Evolutionary conservation across 2,329 filamentous ascomycete genomes (phyloP), one percentile per base, ranked within the genome.

Genomic region (Zymoseptoria tritici): DNA sequence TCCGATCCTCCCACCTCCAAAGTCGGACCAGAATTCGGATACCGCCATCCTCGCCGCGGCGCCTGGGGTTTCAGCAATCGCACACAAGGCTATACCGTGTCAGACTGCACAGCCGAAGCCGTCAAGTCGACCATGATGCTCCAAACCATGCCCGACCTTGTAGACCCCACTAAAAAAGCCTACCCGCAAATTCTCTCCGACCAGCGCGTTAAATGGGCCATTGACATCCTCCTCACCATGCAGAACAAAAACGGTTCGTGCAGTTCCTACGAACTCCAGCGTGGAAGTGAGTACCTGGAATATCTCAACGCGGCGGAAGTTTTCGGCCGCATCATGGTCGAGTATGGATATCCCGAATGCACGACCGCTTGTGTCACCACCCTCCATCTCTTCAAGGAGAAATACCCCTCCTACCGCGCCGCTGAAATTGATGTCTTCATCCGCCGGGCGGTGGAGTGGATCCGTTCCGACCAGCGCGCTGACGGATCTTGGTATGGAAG

Each of bases 401-500:
- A 89, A 73, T 95, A 91, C 79, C 91, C 93, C 0, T 79, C 87
- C 26, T 96, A 99, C 74, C 84, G 93, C 55, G 72, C 83, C 0
- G 74, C 81, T 0, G 93, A 97, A 61, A 93, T 99, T 65, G 79
- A 83, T 8, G 72, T 71, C 0, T 91, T 94, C 68, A 87, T 94
- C 65, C 77, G 79, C 20, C 82, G 86, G 46, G 91, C 92, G 0
- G 84, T 96, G 0, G 78, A 80, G 55, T 97, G 91, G 79, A 96
- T 99, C 75, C 89, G 91, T 71, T 81, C 81, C 1, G 83, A 86
- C 2, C 94, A 97, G 75, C 80, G 83, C 2, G 74, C 81, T 0
- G 91, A 97, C 67, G 94, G 94, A n/a, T 89, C 88, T 61, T 99
- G 94, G 94, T 97, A 99, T 72, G 94, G 94, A 52, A 91, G 86